Evolutionary conservation across 352 stramenopile genomes (phyloP).

Genomic region (Aphanomyces stellatus): DNA sequence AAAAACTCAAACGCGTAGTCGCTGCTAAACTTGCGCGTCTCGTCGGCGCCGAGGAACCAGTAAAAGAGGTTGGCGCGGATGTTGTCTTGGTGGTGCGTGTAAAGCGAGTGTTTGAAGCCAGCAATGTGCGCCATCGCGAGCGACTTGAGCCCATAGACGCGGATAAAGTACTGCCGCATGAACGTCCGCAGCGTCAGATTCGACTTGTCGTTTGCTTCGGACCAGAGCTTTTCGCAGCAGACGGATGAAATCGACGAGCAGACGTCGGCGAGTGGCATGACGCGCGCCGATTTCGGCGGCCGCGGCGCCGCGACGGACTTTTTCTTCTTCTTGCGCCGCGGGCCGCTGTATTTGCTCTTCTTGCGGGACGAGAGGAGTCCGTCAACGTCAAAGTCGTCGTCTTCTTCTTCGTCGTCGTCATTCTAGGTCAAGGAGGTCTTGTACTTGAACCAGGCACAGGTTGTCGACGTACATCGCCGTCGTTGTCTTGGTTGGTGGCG

Average conservation of each 20-base stretch:
- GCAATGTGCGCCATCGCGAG: conserved; percentile 8
- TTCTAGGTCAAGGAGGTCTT: neutral
- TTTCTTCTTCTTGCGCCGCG: neutral
- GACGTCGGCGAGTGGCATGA: conserved; percentile 8
- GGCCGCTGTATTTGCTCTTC: neutral
- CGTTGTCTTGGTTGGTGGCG: too few species aligned
- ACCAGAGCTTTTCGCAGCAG: conserved; percentile 7
- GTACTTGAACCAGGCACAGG: too few species aligned
- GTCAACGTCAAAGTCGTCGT: conserved; percentile 6
- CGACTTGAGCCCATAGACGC: conserved; percentile 15
- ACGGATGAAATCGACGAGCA: conserved; percentile 10
- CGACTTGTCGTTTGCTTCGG: conserved; percentile 4
- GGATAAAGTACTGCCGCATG: conserved; percentile 18
- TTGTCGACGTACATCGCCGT: too few species aligned
- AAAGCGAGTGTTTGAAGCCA: neutral
- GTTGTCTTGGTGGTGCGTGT: neutral
- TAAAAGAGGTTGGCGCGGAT: neutral
- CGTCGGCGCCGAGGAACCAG: conserved; percentile 14
- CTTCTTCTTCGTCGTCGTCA: conserved; percentile 11
- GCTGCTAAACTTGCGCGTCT: neutral
- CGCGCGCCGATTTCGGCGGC: neutral
- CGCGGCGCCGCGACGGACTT: neutral
- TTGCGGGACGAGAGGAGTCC: neutral
- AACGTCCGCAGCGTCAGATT: neutral
- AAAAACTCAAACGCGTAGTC: conserved; percentile 14